phyloP scores from a whole-genome alignment of 495 filamentous ascomycete species.

The Lophiotrema nucula region DNA sequence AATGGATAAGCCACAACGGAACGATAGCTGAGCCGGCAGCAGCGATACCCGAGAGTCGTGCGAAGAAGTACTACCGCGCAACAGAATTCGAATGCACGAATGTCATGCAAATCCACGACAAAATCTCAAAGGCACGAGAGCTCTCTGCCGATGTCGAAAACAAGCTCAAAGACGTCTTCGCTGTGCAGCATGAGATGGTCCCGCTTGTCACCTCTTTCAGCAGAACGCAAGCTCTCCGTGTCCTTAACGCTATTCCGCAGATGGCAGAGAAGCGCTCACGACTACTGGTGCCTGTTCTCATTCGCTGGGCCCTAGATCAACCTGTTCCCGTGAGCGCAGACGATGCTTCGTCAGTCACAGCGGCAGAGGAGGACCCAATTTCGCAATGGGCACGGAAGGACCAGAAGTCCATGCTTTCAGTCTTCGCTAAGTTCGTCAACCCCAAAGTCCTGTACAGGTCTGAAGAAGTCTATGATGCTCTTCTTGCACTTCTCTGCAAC shows the following conservation, averaged over 20 bases:
- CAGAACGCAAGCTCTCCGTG: constrained; percentile 73
- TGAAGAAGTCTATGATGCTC: constrained; percentile 68
- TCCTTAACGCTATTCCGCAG: constrained; percentile 68
- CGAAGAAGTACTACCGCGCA: constrained; percentile 17
- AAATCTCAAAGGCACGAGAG: constrained; percentile 44
- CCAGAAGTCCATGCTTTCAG: constrained; percentile 71
- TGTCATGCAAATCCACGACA: constrained; percentile 55
- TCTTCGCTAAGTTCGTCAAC: constrained; percentile 85
- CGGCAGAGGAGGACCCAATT: background rate
- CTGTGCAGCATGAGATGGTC: constrained; percentile 44
- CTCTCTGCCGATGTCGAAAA: constrained; percentile 43
- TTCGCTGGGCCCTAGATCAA: constrained; percentile 63
- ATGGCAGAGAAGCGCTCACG: constrained; percentile 84
- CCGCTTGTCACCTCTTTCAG: constrained; percentile 30
- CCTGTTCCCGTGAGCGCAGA: constrained; percentile 40
- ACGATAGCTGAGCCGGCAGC: background rate
- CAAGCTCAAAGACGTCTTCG: constrained; percentile 52
- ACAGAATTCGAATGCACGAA: constrained; percentile 84
- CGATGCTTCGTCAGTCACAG: constrained; percentile 23
- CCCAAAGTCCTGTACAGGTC: constrained; percentile 78
- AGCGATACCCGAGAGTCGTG: background rate
- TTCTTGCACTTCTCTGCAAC: constrained; percentile 73
- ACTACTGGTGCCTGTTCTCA: constrained; percentile 76
- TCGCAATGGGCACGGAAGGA: constrained; percentile 62
- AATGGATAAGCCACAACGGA: constrained; percentile 67